Evolutionary conservation across 2,329 filamentous ascomycete genomes (phyloP), one percentile per base, ranked within the genome.

Genomic region (Talaromyces sp.): DNA sequence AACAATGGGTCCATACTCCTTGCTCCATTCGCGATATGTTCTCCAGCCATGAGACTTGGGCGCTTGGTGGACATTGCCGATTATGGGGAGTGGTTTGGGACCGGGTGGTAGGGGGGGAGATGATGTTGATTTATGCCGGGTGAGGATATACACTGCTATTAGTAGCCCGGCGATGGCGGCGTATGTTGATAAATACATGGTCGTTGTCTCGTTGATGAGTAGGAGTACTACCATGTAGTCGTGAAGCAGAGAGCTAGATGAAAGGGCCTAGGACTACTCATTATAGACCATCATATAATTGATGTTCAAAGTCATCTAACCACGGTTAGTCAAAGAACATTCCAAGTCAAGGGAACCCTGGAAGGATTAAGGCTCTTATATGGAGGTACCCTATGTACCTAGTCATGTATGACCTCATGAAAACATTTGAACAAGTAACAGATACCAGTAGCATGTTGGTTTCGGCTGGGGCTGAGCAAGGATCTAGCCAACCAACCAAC

Each of bases 1-100:
- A 22, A 75, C 53, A 13, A 78, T 74, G 1, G 73, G 71, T 1
- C 77, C 77, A 66, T 78, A 76, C 4, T 65, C 65, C 17, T 70
- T 65, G 17, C 69, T 68, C 73, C 76, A 79, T 66, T 74, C 70
- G 38, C 72, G 66, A 62, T 69, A 72, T 36, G 69, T 66, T 31
- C 67, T 66, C 70, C 70, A 71, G 7, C 61, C 64, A 47, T 70
- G 63, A n/a, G 68, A 67, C 25, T 64, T 61, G 34, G 70, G 70
- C 29, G 68, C 62, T 58, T 71, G 67, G 19, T 71, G 67, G 56
- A 68, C 66, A 62, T 71, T 71, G 19, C 70, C 70, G 27, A 71
- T 68, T 51, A 72, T 67, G 5, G 68, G 68, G 8, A 68, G 43
- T 36, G 68, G 68, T 40, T 40, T 65, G 31, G 70, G 70, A 0